These are phyloP conservation scores for Tricholoma hemisulphureum DNA, from an alignment of 768 basidiomycete genomes.

Conservation along the genomic window DNA sequence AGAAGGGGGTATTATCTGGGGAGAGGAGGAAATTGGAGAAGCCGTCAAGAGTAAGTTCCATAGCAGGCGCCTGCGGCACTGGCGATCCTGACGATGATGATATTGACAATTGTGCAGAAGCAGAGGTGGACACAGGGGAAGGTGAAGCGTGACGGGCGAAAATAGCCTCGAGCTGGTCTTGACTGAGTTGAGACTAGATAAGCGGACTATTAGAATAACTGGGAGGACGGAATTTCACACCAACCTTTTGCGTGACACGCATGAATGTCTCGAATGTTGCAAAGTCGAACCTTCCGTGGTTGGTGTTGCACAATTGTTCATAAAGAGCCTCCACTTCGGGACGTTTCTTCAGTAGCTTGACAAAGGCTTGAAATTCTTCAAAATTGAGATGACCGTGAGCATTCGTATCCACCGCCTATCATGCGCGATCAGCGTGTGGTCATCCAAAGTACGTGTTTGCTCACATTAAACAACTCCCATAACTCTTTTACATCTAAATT, in stretches of 20 bases:
- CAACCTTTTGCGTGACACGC: conserved; percentile 42
- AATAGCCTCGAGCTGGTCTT: conserved; percentile 4
- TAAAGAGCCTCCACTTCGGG: conserved; percentile 77
- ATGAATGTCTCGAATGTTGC: conserved; percentile 46
- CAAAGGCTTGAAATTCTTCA: conserved; percentile 75
- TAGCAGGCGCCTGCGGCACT: conserved; percentile 4
- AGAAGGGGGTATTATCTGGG: conserved; percentile 62
- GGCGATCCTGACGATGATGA: conserved; percentile 4
- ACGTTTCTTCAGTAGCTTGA: conserved; percentile 79
- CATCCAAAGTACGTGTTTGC: conserved; percentile 5
- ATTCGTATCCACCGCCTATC: conserved; percentile 62
- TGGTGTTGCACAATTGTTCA: conserved; percentile 30
- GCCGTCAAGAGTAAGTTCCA: conserved; percentile 51
- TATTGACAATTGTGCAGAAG: conserved; percentile 16
- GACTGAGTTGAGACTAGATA: conserved; percentile 2
- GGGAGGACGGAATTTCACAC: conserved; percentile 1
- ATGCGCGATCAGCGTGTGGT: neutral
- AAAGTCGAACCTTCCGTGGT: conserved; percentile 40
- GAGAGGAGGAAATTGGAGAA: conserved; percentile 84
- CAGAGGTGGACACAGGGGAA: neutral
- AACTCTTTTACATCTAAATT: conserved; percentile 55
- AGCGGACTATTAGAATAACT: neutral
- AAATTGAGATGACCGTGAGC: conserved; percentile 68
- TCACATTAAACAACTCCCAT: conserved; percentile 55
- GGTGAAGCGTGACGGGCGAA: conserved; percentile 13